phyloP scores from a whole-genome alignment of 2,329 filamentous ascomycete genomes.

The Apiospora pterosperma region DNA sequence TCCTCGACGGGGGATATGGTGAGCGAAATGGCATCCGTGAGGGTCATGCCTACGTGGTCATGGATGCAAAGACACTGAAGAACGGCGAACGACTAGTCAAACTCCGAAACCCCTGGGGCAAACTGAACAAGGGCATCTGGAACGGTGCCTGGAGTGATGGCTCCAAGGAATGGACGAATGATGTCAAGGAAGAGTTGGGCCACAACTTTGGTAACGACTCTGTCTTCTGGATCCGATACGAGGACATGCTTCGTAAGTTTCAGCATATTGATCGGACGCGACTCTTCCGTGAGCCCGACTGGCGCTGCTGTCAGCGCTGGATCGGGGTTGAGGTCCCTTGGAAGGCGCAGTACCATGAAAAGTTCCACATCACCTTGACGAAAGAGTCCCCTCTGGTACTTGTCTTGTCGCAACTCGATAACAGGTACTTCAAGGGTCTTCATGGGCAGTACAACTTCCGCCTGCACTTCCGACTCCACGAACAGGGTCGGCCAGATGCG shows the following conservation, averaged over 20 bases:
- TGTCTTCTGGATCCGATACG: conserved; percentile 62
- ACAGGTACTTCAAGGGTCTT: conserved; percentile 59
- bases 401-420: conserved; percentile 59
- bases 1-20: conserved; percentile 61
- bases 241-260: conserved; percentile 61
- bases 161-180: conserved; percentile 58
- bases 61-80: conserved; percentile 52
- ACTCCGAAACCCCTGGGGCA: conserved; percentile 60
- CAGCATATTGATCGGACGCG: conserved; percentile 59
- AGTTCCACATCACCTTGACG: conserved; percentile 55
- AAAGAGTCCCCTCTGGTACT: conserved; percentile 56
- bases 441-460: conserved; percentile 54
- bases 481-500: conserved; percentile 43
- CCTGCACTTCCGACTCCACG: conserved; percentile 49
- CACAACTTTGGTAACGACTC: conserved; percentile 61
- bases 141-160: conserved; percentile 58
- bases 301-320: conserved; percentile 58
- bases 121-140: conserved; percentile 55
- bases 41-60: conserved; percentile 58
- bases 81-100: conserved; percentile 54
- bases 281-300: conserved; percentile 56
- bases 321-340: conserved; percentile 60
- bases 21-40: conserved; percentile 56
- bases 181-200: conserved; percentile 53
- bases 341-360: conserved; percentile 59